A percentile compares a stretch with the other conserved stretches of the same genome.
Evolutionary conservation across 768 basidiomycete species (phyloP).

Genomic region (Cystofilobasidium macerans): DNA sequence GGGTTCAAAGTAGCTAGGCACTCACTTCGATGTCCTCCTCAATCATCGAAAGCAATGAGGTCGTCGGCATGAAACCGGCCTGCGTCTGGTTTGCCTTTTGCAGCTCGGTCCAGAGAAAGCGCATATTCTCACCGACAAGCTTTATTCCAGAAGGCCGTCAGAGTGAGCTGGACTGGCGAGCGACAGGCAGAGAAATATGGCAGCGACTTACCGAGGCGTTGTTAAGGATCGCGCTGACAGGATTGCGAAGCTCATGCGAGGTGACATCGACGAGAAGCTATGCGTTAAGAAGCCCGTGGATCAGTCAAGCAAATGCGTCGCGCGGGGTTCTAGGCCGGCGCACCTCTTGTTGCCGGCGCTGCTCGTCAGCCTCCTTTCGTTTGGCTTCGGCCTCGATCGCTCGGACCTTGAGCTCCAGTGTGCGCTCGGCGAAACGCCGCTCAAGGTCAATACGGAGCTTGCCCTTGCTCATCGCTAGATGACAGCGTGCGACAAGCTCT

Average conservation of each 20-base stretch:
- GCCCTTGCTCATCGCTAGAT: constrained; percentile 41
- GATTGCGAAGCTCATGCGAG: constrained; percentile 29
- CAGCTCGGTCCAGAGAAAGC: background rate
- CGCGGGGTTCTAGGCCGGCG: too few relatives aligned
- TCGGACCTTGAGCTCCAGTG: constrained; percentile 25
- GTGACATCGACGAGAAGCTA: constrained; percentile 42
- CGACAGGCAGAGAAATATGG: background rate
- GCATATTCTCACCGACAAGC: constrained; percentile 16
- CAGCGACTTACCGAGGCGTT: constrained; percentile 9
- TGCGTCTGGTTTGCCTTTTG: background rate
- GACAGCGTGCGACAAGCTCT: constrained; percentile 40
- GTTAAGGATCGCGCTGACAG: constrained; percentile 34
- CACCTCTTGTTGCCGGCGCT: constrained; percentile 40
- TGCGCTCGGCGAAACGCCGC: constrained; percentile 16
- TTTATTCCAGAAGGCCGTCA: background rate
- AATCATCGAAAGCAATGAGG: constrained; percentile 26
- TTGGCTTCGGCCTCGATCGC: constrained; percentile 34
- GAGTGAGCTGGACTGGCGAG: background rate
- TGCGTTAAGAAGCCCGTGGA: too few relatives aligned
- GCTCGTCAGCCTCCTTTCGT: constrained; percentile 32
- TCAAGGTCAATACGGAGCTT: constrained; percentile 32
- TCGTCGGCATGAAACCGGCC: constrained; percentile 21
- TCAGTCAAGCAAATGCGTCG: too few relatives aligned
- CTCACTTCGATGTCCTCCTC: constrained; percentile 34
- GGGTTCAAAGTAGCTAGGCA: too few relatives aligned